These are phyloP conservation scores for Mortierella sp. DNA, from an alignment of 371 early-diverging fungal genomes.

Conservation along the genomic window DNA sequence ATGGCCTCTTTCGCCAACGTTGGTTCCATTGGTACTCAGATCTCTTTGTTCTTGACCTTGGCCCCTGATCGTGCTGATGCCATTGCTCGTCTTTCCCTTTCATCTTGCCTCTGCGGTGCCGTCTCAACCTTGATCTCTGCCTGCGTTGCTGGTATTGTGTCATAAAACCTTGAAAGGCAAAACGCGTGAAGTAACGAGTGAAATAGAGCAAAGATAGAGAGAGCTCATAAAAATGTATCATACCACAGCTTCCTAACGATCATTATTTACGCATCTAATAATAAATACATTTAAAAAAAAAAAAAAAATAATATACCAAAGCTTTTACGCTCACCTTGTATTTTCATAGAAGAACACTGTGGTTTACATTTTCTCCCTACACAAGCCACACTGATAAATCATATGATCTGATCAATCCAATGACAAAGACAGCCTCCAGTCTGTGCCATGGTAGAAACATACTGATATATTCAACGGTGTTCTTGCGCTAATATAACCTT, in stretches of 20 bases:
- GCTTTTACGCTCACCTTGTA: too few relatives aligned
- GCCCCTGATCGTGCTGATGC: conserved; percentile 86
- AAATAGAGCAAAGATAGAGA: not conserved
- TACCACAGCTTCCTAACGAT: not conserved
- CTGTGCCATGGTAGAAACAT: too few relatives aligned
- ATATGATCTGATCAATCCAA: too few relatives aligned
- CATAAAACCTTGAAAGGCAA: conserved; percentile 51
- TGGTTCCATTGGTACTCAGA: conserved; percentile 90
- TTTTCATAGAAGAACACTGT: too few relatives aligned
- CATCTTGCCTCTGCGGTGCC: conserved; percentile 87
- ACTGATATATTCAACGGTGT: too few relatives aligned
- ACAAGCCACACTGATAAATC: too few relatives aligned
- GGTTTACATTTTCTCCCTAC: too few relatives aligned
- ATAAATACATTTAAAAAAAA: not conserved
- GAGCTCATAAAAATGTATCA: not conserved
- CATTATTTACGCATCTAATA: not conserved
- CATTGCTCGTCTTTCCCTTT: conserved; percentile 80
- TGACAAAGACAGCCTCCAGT: too few relatives aligned
- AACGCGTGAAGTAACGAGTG: not conserved
- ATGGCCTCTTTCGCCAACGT: conserved; percentile 94
- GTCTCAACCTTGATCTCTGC: conserved; percentile 88
- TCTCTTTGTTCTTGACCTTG: conserved; percentile 83
- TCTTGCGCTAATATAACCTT: too few relatives aligned
- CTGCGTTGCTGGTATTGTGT: conserved; percentile 84
- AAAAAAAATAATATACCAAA: too few relatives aligned